Evolutionary conservation across 768 basidiomycete species (phyloP), one percentile per base, ranked within the genome.

Genomic region (Dictyophora rubrovolvata): DNA sequence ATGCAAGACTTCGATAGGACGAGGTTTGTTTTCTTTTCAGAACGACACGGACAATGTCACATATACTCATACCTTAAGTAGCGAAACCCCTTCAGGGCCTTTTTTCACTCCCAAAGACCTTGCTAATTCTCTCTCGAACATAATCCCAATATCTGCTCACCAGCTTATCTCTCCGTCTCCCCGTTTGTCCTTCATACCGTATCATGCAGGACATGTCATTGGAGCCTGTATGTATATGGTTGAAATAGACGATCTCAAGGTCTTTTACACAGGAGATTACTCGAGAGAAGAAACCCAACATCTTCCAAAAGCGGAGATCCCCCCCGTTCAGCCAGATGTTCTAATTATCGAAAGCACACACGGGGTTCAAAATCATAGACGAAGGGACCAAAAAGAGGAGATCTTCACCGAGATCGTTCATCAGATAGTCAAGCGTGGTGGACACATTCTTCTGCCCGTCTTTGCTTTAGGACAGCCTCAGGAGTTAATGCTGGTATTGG

Each of bases 151-250:
- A 58, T 93, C 93, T 28, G 89, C 85, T 37, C 93, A 95, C 70
- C 93, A 95, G 69, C 80, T 94, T 58, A 95, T 95, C 56, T 86
- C 84, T 2, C 85, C 93, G 2, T 94, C 88, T 66, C 90, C 94
- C 60, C 93, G 93, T 53, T 81, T 97, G 51, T 84, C 91, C 0
- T 99, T 99, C 72, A 98, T 92, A 1, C 94, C 95, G 0, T 98
- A 97, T 71, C 95, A 96, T 57, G 95, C 95, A 22, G 95, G 95
- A 4, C 96, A 99, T 67, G 95, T 99, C 54, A 77, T 99, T 0
- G 96, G 95, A 12, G 95, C 95, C 61, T 95, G 93, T 67, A 98
- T 98, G 95, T 99, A 86, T 72, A 76, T 96, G 63, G 91, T 99
- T 69, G 93, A 97, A 70, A 94, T 99, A 60, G 93, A 91, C 22